These are phyloP conservation scores for Metarhizium humberi DNA, from an alignment of 2,329 filamentous ascomycete genomes.

Conservation along the genomic window DNA sequence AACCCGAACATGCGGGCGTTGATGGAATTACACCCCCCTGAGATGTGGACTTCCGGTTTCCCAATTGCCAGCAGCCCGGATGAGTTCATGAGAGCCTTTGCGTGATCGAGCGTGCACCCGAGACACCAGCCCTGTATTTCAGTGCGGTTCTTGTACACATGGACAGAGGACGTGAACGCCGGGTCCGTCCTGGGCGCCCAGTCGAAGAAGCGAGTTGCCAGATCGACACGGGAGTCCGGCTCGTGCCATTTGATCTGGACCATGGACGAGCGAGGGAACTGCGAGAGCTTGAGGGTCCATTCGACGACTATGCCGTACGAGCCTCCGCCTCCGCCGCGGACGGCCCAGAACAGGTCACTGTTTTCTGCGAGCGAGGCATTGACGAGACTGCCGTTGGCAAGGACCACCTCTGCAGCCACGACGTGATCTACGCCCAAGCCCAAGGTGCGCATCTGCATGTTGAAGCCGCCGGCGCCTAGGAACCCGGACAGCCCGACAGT, in stretches of 20 bases:
- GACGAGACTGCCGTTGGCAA: slow-evolving; percentile 9
- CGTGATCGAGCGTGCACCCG: slow-evolving; percentile 1
- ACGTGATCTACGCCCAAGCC: slow-evolving; percentile 21
- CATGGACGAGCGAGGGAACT: slow-evolving; percentile 10
- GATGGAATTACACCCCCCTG: slow-evolving; percentile 8
- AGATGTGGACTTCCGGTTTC: slow-evolving; percentile 5
- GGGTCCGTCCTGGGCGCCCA: slow-evolving; percentile 4
- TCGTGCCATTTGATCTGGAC: slow-evolving; percentile 1
- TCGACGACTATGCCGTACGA: slow-evolving; percentile 22
- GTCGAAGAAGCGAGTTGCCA: slow-evolving; percentile 7
- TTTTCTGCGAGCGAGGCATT: slow-evolving; percentile 13
- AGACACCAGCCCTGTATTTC: slow-evolving; percentile 8
- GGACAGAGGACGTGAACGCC: too few species aligned
- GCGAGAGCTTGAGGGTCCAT: slow-evolving; percentile 7
- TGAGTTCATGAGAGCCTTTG: slow-evolving; percentile 2
- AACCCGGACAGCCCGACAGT: slow-evolving; percentile 20
- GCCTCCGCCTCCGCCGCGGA: slow-evolving; percentile 21
- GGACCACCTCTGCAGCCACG: slow-evolving; percentile 18
- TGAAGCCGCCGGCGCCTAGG: slow-evolving; percentile 20
- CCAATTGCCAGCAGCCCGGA: slow-evolving; percentile 8
- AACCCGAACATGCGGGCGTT: slow-evolving; percentile 9
- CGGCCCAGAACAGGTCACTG: slow-evolving; percentile 20
- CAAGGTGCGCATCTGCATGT: slow-evolving; percentile 18
- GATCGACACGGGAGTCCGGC: not conserved
- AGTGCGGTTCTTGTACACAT: not conserved